Conservation (phyloP, 148 eudicot species). For the Drosera capensis region DNA sequence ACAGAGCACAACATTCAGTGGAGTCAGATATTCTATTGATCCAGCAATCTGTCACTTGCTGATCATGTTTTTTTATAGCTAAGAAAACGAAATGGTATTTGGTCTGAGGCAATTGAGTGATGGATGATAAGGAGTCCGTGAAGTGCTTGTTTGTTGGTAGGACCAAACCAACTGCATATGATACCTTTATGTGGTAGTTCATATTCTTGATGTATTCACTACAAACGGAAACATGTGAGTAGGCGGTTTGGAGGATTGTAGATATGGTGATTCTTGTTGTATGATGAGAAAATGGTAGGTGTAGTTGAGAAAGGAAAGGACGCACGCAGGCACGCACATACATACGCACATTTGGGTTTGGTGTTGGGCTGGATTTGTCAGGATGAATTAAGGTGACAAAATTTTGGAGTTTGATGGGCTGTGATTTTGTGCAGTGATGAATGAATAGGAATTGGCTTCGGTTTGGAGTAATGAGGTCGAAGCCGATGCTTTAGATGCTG, state of each 20-base stretch:
- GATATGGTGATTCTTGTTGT: not conserved
- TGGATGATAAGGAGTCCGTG: conserved; percentile 29
- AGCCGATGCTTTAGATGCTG: too few species aligned
- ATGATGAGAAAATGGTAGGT: not conserved
- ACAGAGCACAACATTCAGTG: conserved; percentile 3
- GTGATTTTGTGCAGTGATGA: too few species aligned
- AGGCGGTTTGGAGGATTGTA: conserved; percentile 19
- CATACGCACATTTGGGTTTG: too few species aligned
- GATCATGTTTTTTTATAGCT: too few species aligned
- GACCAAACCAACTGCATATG: conserved; percentile 24
- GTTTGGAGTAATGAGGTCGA: too few species aligned
- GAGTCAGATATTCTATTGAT: conserved; percentile 2
- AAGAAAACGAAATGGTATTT: too few species aligned
- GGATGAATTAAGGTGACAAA: too few species aligned
- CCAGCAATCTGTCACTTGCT: too few species aligned
- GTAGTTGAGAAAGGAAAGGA: not conserved
- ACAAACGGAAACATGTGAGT: conserved; percentile 39
- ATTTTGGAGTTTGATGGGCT: too few species aligned
- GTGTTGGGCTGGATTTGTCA: too few species aligned
- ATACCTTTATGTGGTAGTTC: conserved; percentile 1
- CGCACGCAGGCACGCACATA: conserved; percentile 16
- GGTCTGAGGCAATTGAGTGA: not conserved
- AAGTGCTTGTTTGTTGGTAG: conserved; percentile 29
- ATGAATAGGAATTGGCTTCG: too few species aligned
- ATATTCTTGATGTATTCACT: conserved; percentile 9